Evolutionary conservation across 2,329 filamentous ascomycete genomes (phyloP).

Genomic region (Penicillium thymicola): DNA sequence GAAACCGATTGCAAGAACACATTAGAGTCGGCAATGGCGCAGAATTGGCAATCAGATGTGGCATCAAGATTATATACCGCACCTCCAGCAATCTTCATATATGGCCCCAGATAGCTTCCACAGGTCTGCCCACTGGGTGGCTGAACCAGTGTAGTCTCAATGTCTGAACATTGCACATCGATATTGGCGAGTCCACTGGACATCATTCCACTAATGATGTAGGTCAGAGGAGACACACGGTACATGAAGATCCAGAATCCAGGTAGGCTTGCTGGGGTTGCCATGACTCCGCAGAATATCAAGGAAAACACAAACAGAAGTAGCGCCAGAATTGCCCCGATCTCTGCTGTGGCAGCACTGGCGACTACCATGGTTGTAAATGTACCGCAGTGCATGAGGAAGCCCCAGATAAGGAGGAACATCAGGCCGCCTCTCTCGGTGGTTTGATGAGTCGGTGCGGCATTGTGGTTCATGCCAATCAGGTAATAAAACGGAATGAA

Average conservation of each 20-base stretch:
- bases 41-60: background rate
- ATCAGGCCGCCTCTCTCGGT: background rate
- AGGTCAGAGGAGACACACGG: constrained; percentile 76
- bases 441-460: background rate
- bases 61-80: background rate
- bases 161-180: constrained; percentile 61
- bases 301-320: background rate
- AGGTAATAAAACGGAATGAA: background rate
- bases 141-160: constrained; percentile 67
- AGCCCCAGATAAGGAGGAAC: background rate
- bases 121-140: constrained; percentile 61
- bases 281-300: constrained; percentile 56
- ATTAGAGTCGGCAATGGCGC: background rate
- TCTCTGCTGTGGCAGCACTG: background rate
- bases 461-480: background rate
- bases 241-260: constrained; percentile 86
- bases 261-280: constrained; percentile 59
- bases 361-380: background rate
- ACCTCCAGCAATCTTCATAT: background rate
- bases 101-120: constrained; percentile 51
- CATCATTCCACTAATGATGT: constrained; percentile 71
- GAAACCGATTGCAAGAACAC: background rate
- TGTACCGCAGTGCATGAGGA: background rate
- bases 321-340: background rate
- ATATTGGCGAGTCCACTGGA: constrained; percentile 67